Conservation (phyloP, 345 rosid species). For the Eucalyptus marginata region DNA sequence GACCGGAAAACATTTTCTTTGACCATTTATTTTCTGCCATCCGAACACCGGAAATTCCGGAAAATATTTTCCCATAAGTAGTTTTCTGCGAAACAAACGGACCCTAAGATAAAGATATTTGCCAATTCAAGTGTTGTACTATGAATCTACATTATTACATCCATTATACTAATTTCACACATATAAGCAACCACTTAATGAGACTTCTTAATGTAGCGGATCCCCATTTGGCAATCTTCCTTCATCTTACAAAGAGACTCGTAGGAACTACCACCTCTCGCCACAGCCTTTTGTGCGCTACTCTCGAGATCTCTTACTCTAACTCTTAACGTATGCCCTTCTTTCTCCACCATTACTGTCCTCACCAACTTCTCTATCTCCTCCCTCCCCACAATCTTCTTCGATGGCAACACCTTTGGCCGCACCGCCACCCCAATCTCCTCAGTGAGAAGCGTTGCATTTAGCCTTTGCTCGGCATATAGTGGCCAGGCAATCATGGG, state of each 20-base stretch:
- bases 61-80: too few species aligned
- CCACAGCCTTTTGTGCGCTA: conserved; percentile 11
- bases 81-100: too few species aligned
- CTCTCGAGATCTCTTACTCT: conserved; percentile 15
- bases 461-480: conserved; percentile 45
- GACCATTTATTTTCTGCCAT: too few species aligned
- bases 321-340: conserved; percentile 21
- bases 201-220: neutral
- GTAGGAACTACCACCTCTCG: conserved; percentile 18
- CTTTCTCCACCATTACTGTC: conserved; percentile 30
- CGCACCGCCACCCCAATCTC: conserved; percentile 36
- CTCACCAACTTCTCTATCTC: conserved; percentile 30
- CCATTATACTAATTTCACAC: neutral
- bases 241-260: neutral
- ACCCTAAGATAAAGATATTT: neutral
- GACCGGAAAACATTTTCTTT: too few species aligned
- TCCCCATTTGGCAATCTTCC: neutral
- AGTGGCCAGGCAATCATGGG: conserved; percentile 56
- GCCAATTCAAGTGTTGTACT: neutral
- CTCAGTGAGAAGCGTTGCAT: conserved; percentile 30
- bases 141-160: neutral
- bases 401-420: neutral
- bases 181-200: neutral
- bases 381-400: conserved; percentile 17
- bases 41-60: too few species aligned